Evolutionary conservation across 208 protist genomes (phyloP).

Genomic region (Leishmania lainsoni): DNA sequence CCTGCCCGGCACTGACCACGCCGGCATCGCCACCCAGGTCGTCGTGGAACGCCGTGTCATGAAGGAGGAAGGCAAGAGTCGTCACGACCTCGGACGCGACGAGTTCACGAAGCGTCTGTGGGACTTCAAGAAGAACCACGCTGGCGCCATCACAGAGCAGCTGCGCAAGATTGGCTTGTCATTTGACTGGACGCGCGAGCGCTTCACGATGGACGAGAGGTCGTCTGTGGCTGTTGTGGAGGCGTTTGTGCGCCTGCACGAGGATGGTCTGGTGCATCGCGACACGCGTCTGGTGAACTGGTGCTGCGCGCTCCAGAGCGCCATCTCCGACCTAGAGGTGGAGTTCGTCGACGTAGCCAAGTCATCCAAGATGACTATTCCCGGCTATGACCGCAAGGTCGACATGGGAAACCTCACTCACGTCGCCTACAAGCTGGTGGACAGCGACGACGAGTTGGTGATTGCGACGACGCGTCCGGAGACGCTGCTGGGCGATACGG

Average conservation of each 20-base stretch:
- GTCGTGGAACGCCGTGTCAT: constrained; percentile 98
- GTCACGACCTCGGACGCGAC: constrained; percentile 98
- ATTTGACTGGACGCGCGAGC: constrained; percentile 98
- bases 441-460: constrained; percentile 89
- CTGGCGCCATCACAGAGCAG: constrained; percentile 95
- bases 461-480: constrained; percentile 99
- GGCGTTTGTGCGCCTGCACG: constrained; percentile 97
- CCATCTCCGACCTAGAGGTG: constrained; percentile 99
- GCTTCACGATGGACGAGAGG: constrained; percentile 99
- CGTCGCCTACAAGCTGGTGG: constrained; percentile 95
- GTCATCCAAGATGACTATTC: constrained; percentile 84
- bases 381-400: constrained; percentile 90
- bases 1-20: constrained; percentile 99
- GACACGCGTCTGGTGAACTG: constrained; percentile 99
- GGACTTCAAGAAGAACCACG: constrained; percentile 98
- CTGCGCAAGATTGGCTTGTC: constrained; percentile 96
- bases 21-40: constrained; percentile 99
- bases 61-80: constrained; percentile 81
- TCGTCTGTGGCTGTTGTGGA: constrained; percentile 94
- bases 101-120: constrained; percentile 97
- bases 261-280: constrained; percentile 97
- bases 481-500: constrained; percentile 99
- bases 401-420: constrained; percentile 95
- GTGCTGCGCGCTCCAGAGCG: constrained; percentile 98
- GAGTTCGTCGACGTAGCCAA: constrained; percentile 91